Conservation (phyloP, 2,329 filamentous ascomycete genomes). For the Dactylonectria macrodidyma region DNA sequence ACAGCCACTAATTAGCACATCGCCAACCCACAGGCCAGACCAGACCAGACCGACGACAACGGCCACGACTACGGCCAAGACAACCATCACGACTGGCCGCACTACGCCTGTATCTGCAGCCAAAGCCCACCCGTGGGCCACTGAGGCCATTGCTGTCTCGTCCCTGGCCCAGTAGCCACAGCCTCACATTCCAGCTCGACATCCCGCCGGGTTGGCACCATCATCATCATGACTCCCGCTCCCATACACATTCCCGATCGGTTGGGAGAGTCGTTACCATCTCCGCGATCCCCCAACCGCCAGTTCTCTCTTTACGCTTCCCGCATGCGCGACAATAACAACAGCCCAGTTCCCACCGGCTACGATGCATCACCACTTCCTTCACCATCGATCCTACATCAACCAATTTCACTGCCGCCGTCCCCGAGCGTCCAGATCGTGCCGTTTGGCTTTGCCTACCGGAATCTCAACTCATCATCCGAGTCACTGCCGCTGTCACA, state of each 20-base stretch:
- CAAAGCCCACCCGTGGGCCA: slow-evolving; percentile 41
- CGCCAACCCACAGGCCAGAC: slow-evolving; percentile 26
- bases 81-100: slow-evolving; percentile 37
- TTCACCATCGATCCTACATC: slow-evolving; percentile 40
- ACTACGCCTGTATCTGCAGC: slow-evolving; percentile 28
- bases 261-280: slow-evolving; percentile 25
- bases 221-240: slow-evolving; percentile 40
- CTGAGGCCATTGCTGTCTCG: slow-evolving; percentile 39
- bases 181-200: slow-evolving; percentile 32
- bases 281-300: slow-evolving; percentile 38
- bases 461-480: slow-evolving; percentile 33
- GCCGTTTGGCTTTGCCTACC: slow-evolving; percentile 43
- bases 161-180: slow-evolving; percentile 44
- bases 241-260: slow-evolving; percentile 41
- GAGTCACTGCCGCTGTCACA: slow-evolving; percentile 46
- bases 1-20: slow-evolving; percentile 37
- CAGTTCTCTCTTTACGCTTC: slow-evolving; percentile 42
- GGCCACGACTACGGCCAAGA: slow-evolving; percentile 34
- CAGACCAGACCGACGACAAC: slow-evolving; percentile 28
- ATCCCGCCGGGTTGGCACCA: slow-evolving; percentile 27
- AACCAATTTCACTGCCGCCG: slow-evolving; percentile 37
- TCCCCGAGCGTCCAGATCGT: slow-evolving; percentile 43
- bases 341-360: slow-evolving; percentile 38
- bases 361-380: slow-evolving; percentile 45
- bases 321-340: slow-evolving; percentile 39